Evolutionary conservation across 345 rosid genomes (phyloP).

Genomic region (Raphanus sativus): DNA sequence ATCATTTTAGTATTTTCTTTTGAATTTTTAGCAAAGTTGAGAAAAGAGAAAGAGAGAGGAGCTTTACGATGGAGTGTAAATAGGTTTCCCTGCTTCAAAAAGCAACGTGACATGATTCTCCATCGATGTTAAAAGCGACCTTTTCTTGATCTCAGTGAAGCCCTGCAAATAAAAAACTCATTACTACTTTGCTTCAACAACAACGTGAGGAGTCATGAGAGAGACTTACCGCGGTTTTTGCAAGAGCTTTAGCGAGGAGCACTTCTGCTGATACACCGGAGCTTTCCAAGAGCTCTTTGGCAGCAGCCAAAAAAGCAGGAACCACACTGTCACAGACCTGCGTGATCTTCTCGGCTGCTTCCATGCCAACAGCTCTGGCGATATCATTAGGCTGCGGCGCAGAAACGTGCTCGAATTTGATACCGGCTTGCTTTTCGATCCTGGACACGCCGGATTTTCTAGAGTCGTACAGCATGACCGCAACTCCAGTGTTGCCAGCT

Average conservation of each 20-base stretch:
- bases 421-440: slow-evolving; percentile 85
- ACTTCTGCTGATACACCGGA: slow-evolving; percentile 82
- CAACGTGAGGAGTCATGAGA: background rate
- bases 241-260: slow-evolving; percentile 91
- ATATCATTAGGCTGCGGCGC: slow-evolving; percentile 86
- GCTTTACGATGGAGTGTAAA: slow-evolving; percentile 76
- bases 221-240: slow-evolving; percentile 74
- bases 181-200: background rate
- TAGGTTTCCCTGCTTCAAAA: slow-evolving; percentile 73
- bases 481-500: slow-evolving; percentile 95
- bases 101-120: slow-evolving; percentile 81
- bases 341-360: slow-evolving; percentile 67
- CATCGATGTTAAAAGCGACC: slow-evolving; percentile 85
- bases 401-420: slow-evolving; percentile 78
- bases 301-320: slow-evolving; percentile 81
- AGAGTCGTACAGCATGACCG: slow-evolving; percentile 93
- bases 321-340: slow-evolving; percentile 94
- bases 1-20: background rate
- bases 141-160: slow-evolving; percentile 79
- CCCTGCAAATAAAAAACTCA: slow-evolving; percentile 55
- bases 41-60: background rate
- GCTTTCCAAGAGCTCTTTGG: slow-evolving; percentile 64
- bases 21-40: background rate
- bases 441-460: slow-evolving; percentile 66
- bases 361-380: slow-evolving; percentile 78